Base-by-base conservation (phyloP, 2,329 filamentous ascomycete species). In the Penicillium sp. region DNA sequence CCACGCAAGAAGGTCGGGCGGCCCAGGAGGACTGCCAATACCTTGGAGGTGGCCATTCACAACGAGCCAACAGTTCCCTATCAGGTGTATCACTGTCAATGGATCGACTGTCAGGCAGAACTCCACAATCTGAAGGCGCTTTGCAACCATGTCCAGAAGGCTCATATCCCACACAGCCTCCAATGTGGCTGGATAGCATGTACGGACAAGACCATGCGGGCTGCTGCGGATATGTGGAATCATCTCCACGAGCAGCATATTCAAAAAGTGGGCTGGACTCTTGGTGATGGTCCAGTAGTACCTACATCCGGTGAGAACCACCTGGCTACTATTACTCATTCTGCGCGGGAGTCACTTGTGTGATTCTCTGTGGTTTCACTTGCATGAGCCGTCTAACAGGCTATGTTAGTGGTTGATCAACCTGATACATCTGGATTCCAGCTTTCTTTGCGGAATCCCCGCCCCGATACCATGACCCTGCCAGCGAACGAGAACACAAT, bases 121-220 rank as follows among this genome's bases (percentile, higher is more conserved):
- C 66, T 85, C 4, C 82, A 85, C 62, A 85, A 84, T 54, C 62
- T 84, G 11, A 74, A 77, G 7, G 79, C 77, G 0, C 66, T 85
- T 5, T 75, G 75, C 50, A 78, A 77, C 47, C 82, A 86, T 60
- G 64, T 82, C 5, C 60, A 71, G 42, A 83, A 80, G 55, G 63
- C 77, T 3, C 82, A 85, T 47, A 55, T 68, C 2, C 61, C 66
- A 2, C 49, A 61, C 41, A 51, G 58, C 13, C 58, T 64, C 31
- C 50, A 45, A 3, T 67, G 60, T 38, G 47, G 55, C 27, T 63
- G 63, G 58, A 49, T 57, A n/a, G 58, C 45, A 13, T 64, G 60
- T 36, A 37, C 46, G 1, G 46, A 55, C 40, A 42, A 47, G 10
- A 55, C 46, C 4, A 47, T 47, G 2, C 42, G 57, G 45, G 54